Evolutionary conservation across 257 asterid species (phyloP).

Genomic region (Solanum habrochaites): DNA sequence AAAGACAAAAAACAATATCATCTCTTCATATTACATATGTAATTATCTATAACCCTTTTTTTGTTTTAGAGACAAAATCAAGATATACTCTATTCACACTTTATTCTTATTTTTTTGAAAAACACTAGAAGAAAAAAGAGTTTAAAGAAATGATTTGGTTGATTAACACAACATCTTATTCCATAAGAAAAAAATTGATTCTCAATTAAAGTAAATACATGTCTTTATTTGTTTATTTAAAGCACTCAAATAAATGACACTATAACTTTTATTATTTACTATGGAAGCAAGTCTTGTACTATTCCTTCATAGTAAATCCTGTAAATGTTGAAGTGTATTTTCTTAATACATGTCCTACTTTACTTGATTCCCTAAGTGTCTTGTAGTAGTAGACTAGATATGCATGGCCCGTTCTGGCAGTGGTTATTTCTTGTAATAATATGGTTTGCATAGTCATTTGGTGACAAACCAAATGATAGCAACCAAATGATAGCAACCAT

Average conservation of each 20-base stretch:
- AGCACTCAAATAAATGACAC: background rate
- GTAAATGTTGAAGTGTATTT: background rate
- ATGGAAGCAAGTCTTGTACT: background rate
- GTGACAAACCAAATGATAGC: too few species aligned
- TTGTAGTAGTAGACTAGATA: background rate
- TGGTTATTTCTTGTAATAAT: fast-evolving
- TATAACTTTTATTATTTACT: background rate
- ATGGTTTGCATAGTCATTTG: too few species aligned
- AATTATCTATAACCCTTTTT: too few species aligned
- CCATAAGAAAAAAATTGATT: background rate
- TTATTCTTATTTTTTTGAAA: background rate
- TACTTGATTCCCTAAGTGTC: background rate
- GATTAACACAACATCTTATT: background rate
- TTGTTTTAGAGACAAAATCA: background rate
- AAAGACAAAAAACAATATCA: too few species aligned
- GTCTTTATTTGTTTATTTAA: background rate
- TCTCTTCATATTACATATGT: too few species aligned
- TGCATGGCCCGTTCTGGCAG: too few species aligned
- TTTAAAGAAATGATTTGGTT: background rate
- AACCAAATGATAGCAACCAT: too few species aligned
- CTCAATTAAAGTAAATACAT: background rate
- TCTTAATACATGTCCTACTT: background rate
- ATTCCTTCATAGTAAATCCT: background rate
- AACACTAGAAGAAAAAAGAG: background rate
- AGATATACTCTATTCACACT: background rate